Conservation (phyloP, 1,284 basidiomycete species). For the Macrocystidia cucumis region DNA sequence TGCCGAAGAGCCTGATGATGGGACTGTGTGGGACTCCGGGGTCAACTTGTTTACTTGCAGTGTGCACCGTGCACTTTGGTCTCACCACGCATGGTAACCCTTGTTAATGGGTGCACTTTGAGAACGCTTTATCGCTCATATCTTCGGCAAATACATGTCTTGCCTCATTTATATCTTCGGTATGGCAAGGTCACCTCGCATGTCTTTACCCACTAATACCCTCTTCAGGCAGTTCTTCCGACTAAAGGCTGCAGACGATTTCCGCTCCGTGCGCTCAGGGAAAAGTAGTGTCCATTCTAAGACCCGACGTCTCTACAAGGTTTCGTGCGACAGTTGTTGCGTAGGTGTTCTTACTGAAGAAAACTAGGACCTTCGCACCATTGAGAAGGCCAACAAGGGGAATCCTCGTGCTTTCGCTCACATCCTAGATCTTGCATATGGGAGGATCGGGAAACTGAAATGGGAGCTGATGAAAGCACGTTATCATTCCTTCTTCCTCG, state of each 20-base stretch:
- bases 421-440: conserved; percentile 74
- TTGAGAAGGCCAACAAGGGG: conserved; percentile 53
- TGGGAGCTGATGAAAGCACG: conserved; percentile 58
- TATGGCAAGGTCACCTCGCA: conserved; percentile 17
- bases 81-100: conserved; percentile 5
- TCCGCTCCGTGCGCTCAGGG: conserved; percentile 29
- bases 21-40: too few relatives aligned
- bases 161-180: conserved; percentile 59
- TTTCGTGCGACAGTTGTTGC: conserved; percentile 37
- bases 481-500: conserved; percentile 6
- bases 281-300: conserved; percentile 19
- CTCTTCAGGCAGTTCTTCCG: conserved; percentile 54
- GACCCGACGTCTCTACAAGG: conserved; percentile 40
- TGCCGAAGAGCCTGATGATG: too few relatives aligned
- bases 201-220: conserved; percentile 10
- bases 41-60: background rate
- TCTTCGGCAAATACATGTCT: conserved; percentile 39
- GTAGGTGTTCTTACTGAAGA: conserved; percentile 3
- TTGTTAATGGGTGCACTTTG: conserved; percentile 11
- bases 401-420: conserved; percentile 44
- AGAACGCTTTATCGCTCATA: conserved; percentile 45
- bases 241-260: conserved; percentile 52
- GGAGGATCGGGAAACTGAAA: conserved; percentile 61
- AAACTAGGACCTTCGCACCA: conserved; percentile 43
- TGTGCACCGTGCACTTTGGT: background rate